phyloP scores from a whole-genome alignment of 805 yeast genomes.

The Nakazawaea molendinolei region DNA sequence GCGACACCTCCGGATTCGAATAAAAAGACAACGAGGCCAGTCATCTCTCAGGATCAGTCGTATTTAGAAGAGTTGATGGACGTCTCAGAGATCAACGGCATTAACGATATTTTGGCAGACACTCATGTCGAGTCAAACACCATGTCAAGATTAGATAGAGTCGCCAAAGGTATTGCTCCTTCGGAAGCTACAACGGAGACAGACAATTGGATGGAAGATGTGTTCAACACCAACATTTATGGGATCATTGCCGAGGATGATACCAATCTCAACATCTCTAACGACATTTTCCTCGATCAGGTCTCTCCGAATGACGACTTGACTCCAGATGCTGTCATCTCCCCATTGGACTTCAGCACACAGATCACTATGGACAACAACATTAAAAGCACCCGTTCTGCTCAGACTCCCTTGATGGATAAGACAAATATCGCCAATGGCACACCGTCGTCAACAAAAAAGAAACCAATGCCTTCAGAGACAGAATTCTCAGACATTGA shows the following conservation, averaged over 20 bases:
- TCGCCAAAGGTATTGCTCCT: constrained; percentile 1
- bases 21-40: constrained; percentile 6
- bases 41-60: constrained; percentile 1
- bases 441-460: no score
- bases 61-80: constrained; percentile 9
- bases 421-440: constrained; percentile 1
- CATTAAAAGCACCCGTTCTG: no score
- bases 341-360: constrained; percentile 10
- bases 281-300: constrained; percentile 5
- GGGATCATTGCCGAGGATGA: constrained; percentile 2
- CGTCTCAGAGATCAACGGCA: constrained; percentile 14
- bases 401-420: background rate
- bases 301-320: constrained; percentile 6
- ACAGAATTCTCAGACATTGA: no score
- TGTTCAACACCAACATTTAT: constrained; percentile 4
- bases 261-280: background rate
- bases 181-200: constrained; percentile 4
- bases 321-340: constrained; percentile 10
- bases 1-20: constrained; percentile 17
- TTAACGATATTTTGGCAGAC: constrained; percentile 13
- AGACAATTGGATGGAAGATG: constrained; percentile 12
- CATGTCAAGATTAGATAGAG: constrained; percentile 1
- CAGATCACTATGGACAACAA: no score
- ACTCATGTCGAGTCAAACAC: constrained; percentile 2
- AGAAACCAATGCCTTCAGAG: no score